These are phyloP conservation scores for Epichloe gansuensis DNA, from an alignment of 2,329 filamentous ascomycete species.

Conservation along the genomic window DNA sequence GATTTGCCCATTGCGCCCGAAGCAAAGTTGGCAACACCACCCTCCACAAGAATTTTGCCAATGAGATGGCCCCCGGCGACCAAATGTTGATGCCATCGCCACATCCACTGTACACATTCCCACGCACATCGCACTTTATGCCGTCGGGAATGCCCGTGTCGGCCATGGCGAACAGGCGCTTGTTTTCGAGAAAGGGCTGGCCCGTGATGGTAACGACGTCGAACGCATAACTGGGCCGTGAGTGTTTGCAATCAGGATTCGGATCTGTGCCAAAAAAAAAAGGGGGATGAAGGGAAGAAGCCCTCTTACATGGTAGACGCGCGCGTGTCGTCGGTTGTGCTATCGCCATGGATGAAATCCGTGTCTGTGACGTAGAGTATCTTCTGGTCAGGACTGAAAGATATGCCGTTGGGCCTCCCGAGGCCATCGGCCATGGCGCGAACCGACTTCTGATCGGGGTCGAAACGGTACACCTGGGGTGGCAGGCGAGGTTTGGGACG, in stretches of 20 bases:
- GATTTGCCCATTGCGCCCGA: conserved; percentile 29
- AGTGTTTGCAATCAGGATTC: no score
- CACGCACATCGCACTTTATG: conserved; percentile 33
- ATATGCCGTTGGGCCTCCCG: conserved; percentile 32
- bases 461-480: conserved; percentile 35
- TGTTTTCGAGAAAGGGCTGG: conserved; percentile 32
- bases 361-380: conserved; percentile 35
- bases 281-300: not conserved
- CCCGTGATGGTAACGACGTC: conserved; percentile 16
- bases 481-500: conserved; percentile 30
- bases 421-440: conserved; percentile 36
- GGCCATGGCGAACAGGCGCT: conserved; percentile 37
- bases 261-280: not conserved
- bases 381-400: conserved; percentile 32
- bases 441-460: conserved; percentile 25
- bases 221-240: conserved; percentile 21
- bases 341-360: conserved; percentile 21
- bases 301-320: conserved; percentile 16
- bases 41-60: conserved; percentile 30
- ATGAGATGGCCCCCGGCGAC: conserved; percentile 32
- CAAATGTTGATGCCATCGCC: conserved; percentile 38
- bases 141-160: conserved; percentile 33
- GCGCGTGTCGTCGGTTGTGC: conserved; percentile 16
- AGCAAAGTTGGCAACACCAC: conserved; percentile 34
- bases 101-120: conserved; percentile 37